Evolutionary conservation across 2,329 filamentous ascomycete species (phyloP), one percentile per base, ranked within the genome.

Genomic region (Eutypella sp.): DNA sequence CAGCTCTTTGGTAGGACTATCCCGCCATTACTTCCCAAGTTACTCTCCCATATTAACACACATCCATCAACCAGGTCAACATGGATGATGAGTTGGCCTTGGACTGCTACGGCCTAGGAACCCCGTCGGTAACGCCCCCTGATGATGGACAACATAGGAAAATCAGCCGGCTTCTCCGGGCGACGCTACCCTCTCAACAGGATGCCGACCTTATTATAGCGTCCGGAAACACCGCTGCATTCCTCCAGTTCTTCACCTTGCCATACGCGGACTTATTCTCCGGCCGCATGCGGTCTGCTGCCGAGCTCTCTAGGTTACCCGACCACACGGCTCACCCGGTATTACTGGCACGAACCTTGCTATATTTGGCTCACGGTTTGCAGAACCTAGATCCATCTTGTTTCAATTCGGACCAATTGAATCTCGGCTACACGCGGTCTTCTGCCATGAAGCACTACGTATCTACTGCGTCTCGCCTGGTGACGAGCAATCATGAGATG

Each of bases 381-480:
- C 31, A 34, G 15, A 34, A 34, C 16, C 31, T 34, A 13, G 8
- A 34, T 5, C 31, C 31, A 5, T 34, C 31, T n/a, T 13, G 5
- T 5, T 16, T 16, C 5, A 8, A 34, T n/a, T 5, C 15, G 7
- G 5, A 34, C 31, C 31, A 34, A n/a, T n/a, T 34, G 5, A 34
- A n/a, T 34, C 7, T 34, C 16, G 31, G 15, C 15, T n/a, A 5
- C 8, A 10, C 31, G 5, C 11, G 11, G 5, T 8, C 8, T n/a
- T 9, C 5, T 5, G 31, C 31, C 16, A 16, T 34, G 31, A 34
- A 34, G 15, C 8, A 5, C 8, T 34, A 34, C 31, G 10, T 34
- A 13, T 7, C 7, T 13, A 29, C 25, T 13, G 55, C 55, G 10
- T 65, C 60, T 18, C 54, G 49, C n/a, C 18, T 34, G 13, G 31